phyloP scores from a whole-genome alignment of 345 rosid genomes.

The Excoecaria agallocha region DNA sequence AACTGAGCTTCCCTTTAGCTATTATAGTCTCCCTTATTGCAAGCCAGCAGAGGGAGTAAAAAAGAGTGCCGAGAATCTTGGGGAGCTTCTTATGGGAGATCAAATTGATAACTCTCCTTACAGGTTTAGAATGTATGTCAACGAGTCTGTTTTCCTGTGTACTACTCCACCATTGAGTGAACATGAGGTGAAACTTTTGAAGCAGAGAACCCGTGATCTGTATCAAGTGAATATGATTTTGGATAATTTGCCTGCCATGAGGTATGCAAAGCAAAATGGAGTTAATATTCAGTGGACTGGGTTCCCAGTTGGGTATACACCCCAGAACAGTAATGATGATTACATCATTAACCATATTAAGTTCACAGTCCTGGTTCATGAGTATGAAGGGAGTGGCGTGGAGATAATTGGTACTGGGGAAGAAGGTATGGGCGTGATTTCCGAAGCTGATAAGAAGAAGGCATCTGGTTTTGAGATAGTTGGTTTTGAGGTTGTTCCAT shows the following conservation, averaged over 20 bases:
- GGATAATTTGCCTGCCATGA: constrained; percentile 82
- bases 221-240: constrained; percentile 88
- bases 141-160: constrained; percentile 70
- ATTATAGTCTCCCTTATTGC: constrained; percentile 78
- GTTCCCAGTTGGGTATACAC: constrained; percentile 68
- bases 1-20: constrained; percentile 82
- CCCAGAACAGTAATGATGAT: constrained; percentile 66
- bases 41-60: constrained; percentile 51
- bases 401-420: constrained; percentile 85
- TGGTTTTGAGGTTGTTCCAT: constrained; percentile 80
- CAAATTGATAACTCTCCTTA: constrained; percentile 87
- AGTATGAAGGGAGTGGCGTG: constrained; percentile 66
- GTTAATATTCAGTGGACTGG: constrained; percentile 84
- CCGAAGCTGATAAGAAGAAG: constrained; percentile 67
- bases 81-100: constrained; percentile 89
- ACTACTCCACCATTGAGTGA: constrained; percentile 54
- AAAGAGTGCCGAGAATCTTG: constrained; percentile 87
- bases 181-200: constrained; percentile 81
- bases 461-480: constrained; percentile 73
- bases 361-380: constrained; percentile 73
- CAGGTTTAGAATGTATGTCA: constrained; percentile 61
- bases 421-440: constrained; percentile 76
- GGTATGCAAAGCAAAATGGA: constrained; percentile 64
- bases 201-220: constrained; percentile 74
- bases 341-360: constrained; percentile 76